Conservation (phyloP, 179 eudicot species). For the Pouteria campechiana region DNA sequence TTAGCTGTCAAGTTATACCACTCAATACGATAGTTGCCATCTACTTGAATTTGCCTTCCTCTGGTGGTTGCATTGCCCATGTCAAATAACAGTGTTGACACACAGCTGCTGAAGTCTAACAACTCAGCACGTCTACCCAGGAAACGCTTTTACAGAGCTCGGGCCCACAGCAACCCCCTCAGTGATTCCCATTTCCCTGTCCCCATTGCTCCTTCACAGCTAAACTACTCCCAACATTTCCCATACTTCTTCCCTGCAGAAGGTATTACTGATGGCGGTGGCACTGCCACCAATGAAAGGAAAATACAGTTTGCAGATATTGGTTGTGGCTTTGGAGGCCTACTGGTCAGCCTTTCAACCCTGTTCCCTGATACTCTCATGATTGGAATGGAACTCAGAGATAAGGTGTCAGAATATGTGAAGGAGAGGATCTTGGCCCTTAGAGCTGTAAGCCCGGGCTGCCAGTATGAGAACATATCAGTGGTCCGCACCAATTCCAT, state of each 20-base stretch:
- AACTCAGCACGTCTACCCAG: conserved; percentile 78
- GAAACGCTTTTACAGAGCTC: conserved; percentile 86
- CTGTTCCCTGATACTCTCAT: conserved; percentile 69
- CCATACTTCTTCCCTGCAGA: conserved; percentile 43
- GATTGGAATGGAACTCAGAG: conserved; percentile 96
- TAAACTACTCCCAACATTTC: conserved; percentile 59
- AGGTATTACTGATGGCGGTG: conserved; percentile 14
- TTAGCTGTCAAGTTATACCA: no score
- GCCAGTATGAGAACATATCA: conserved; percentile 73
- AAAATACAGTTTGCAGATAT: conserved; percentile 84
- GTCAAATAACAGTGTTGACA: no score
- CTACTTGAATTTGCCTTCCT: no score
- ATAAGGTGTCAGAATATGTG: conserved; percentile 88
- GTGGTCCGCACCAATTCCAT: conserved; percentile 88
- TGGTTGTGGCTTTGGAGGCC: conserved; percentile 99
- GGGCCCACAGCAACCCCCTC: conserved; percentile 91
- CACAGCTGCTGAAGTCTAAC: no score
- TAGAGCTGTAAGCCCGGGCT: conserved; percentile 49
- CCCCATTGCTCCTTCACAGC: conserved; percentile 60
- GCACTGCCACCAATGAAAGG: conserved; percentile 18
- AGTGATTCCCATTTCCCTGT: conserved; percentile 95
- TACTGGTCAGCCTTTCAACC: conserved; percentile 63
- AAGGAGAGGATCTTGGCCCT: conserved; percentile 72
- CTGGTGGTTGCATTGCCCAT: no score
- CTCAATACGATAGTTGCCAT: no score